Conservation (phyloP, 2,329 filamentous ascomycete species). For the Ophiostoma himal-ulmi region DNA sequence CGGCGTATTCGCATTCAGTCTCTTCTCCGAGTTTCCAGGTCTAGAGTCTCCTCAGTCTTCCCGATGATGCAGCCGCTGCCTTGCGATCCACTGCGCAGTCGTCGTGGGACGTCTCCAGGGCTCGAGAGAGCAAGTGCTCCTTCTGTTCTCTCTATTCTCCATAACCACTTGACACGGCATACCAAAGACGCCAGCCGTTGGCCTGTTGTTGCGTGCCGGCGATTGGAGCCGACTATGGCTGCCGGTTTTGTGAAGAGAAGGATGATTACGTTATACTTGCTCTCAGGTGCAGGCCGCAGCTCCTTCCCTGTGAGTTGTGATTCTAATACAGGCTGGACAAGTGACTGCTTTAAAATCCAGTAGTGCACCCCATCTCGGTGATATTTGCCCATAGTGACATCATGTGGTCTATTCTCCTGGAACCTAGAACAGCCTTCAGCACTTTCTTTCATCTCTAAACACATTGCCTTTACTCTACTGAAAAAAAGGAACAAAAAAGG, state of each 20-base stretch:
- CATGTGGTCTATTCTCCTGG: neutral
- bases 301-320: neutral
- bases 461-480: neutral
- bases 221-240: neutral
- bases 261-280: too few species aligned
- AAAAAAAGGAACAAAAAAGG: neutral
- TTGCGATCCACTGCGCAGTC: slow-evolving; percentile 7
- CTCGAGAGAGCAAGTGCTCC: neutral
- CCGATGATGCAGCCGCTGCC: neutral
- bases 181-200: neutral
- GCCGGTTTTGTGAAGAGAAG: neutral
- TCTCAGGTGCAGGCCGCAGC: neutral
- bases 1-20: neutral
- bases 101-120: neutral
- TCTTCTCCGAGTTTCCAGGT: neutral
- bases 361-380: neutral
- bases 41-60: neutral
- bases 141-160: neutral
- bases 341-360: neutral
- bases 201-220: neutral
- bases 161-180: neutral
- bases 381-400: neutral
- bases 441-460: neutral
- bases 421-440: neutral
- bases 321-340: neutral